Evolutionary conservation across 768 basidiomycete genomes (phyloP), one percentile per base, ranked within the genome.

Genomic region (Panus rudis): DNA sequence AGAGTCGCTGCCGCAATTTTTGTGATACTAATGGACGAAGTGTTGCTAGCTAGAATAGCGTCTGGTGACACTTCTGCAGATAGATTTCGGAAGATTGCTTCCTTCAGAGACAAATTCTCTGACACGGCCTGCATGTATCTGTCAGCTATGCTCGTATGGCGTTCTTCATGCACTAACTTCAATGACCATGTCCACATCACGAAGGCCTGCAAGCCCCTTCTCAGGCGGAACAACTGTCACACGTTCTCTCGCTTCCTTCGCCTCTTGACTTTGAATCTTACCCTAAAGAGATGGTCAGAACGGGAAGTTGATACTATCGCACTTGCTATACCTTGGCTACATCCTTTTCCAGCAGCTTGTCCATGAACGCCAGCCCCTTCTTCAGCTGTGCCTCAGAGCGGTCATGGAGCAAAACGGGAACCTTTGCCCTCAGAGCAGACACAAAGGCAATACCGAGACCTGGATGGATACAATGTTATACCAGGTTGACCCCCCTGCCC

Each of bases 401-500:
- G 70, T 98, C 93, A 52, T 89, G 75, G n/a, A 98, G 62, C 26
- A 88, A 69, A 4, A 96, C 89, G 3, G 88, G 81, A 4, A 93
- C 81, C 56, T 81, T 81, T 31, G 93, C 94, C 25, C 84, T 80
- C 19, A 92, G 69, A 28, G 89, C 84, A 16, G 91, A 73, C 31
- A 94, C 91, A 41, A 85, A 75, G 49, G 92, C 89, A 37, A 98
- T 97, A 2, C 93, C 94, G 0, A 87, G 79, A 50, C 93, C 93
- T 65, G 31, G 13, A 21, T 19, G 35, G 32, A 21, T 22, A 25
- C 21, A 17, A 20, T 17, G n/a, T n/a, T n/a, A n/a, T n/a, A n/a
- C n/a, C n/a, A n/a, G n/a, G n/a, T n/a, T n/a, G n/a, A n/a, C n/a
- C n/a, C n/a, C n/a, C n/a, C n/a, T n/a, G n/a, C n/a, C n/a, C n/a